Conservation (phyloP, 306 rosid species). For the Hippophae rhamnoides region DNA sequence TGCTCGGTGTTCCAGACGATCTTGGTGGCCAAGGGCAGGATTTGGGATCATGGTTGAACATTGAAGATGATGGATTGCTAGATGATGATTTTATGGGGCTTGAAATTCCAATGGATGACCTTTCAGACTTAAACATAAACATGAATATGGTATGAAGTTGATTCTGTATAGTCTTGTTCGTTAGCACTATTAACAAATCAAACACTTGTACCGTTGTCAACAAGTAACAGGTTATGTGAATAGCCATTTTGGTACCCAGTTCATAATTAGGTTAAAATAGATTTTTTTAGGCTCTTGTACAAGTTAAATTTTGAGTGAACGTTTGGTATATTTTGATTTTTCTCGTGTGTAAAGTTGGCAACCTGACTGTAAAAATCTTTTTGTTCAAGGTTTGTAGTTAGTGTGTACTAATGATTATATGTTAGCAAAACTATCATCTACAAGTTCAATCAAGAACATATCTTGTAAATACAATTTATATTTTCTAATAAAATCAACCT, state of each 20-base stretch:
- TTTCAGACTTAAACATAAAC: conserved; percentile 78
- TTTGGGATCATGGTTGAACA: conserved; percentile 94
- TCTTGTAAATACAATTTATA: conserved; percentile 90
- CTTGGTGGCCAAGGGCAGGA: conserved; percentile 79
- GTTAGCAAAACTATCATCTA: conserved; percentile 74
- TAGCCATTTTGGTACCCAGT: conserved; percentile 49
- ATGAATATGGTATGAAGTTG: conserved; percentile 68
- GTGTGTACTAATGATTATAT: conserved; percentile 63
- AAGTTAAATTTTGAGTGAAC: conserved; percentile 81
- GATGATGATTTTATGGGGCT: conserved; percentile 98
- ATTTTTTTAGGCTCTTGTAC: conserved; percentile 71
- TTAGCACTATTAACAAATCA: conserved; percentile 79
- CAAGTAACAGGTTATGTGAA: conserved; percentile 69
- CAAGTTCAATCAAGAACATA: conserved; percentile 61
- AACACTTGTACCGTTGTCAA: conserved; percentile 55
- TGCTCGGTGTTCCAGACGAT: conserved; percentile 70
- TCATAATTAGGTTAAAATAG: conserved; percentile 80
- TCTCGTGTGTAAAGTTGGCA: conserved; percentile 57
- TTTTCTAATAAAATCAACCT: conserved; percentile 56
- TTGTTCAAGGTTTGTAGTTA: conserved; percentile 73
- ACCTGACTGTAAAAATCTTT: conserved; percentile 87
- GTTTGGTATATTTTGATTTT: conserved; percentile 69
- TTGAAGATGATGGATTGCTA: conserved; percentile 74
- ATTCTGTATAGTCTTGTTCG: conserved; percentile 88
- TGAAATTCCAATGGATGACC: conserved; percentile 99